Evolutionary conservation across 129 eudicot genomes (phyloP).

Genomic region (Flaveria brownii): DNA sequence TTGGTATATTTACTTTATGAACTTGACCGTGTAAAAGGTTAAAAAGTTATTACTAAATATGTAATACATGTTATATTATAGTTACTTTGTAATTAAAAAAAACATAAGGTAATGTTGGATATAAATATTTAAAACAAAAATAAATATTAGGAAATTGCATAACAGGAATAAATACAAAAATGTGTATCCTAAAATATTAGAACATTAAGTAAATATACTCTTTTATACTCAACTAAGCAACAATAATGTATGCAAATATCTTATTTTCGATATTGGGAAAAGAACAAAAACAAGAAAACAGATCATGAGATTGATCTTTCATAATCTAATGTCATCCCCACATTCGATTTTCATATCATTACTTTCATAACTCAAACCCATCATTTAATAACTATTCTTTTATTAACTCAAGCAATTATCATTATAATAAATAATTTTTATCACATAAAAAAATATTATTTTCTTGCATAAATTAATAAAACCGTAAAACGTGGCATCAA

Average conservation of each 20-base stretch:
- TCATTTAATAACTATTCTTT: too few relatives aligned
- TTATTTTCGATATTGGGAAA: neutral
- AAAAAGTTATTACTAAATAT: too few relatives aligned
- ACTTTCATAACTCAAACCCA: neutral
- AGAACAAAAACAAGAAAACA: slow-evolving; percentile 20
- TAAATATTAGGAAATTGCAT: too few relatives aligned
- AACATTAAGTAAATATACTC: neutral
- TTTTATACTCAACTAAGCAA: slow-evolving; percentile 5
- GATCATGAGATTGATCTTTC: slow-evolving; percentile 19
- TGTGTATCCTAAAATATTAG: neutral
- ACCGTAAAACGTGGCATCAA: slow-evolving; percentile 15
- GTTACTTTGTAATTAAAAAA: too few relatives aligned
- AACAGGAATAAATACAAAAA: too few relatives aligned
- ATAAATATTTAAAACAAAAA: too few relatives aligned
- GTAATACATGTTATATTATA: too few relatives aligned
- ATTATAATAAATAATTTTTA: neutral
- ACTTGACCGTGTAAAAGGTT: too few relatives aligned
- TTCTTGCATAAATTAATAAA: neutral
- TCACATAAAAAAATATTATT: neutral
- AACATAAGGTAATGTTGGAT: too few relatives aligned
- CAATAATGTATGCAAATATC: slow-evolving; percentile 9
- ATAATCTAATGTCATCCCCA: slow-evolving; percentile 23
- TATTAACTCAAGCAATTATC: neutral
- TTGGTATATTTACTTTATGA: too few relatives aligned
- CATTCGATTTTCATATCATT: slow-evolving; percentile 30